A percentile compares a stretch with the other conserved stretches of the same genome.
phyloP scores from a whole-genome alignment of 768 basidiomycete species.

The Lactarius pseudohatsudake region DNA sequence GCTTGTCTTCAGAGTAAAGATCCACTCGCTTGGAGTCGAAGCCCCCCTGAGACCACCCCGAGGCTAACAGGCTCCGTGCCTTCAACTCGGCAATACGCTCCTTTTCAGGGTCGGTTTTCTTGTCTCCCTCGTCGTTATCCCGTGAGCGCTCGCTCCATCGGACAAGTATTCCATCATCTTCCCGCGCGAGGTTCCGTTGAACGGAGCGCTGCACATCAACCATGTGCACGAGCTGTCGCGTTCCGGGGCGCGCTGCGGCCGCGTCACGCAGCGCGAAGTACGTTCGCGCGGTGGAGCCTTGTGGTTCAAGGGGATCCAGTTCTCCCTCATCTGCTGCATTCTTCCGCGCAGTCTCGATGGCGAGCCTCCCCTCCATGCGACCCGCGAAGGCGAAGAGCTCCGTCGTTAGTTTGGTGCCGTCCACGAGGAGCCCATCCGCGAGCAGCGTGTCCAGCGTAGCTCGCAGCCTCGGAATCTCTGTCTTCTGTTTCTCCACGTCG shows the following conservation, averaged over 20 bases:
- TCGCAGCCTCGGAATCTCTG: constrained; percentile 21
- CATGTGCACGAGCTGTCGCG: constrained; percentile 23
- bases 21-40: not conserved
- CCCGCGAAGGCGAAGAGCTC: constrained; percentile 22
- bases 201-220: constrained; percentile 25
- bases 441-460: constrained; percentile 19
- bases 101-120: constrained; percentile 5
- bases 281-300: not conserved
- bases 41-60: not conserved
- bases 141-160: too few relatives aligned
- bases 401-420: constrained; percentile 16
- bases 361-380: constrained; percentile 17
- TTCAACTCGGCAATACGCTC: constrained; percentile 12
- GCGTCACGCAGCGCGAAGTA: constrained; percentile 10
- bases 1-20: constrained; percentile 16
- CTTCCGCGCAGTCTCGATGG: not conserved
- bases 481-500: constrained; percentile 22
- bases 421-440: constrained; percentile 15
- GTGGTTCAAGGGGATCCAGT: not conserved
- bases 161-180: not conserved
- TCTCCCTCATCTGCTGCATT: not conserved
- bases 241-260: not conserved
- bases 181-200: constrained; percentile 9
- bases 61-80: constrained; percentile 6
- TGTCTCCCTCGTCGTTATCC: not conserved